phyloP scores from a whole-genome alignment of 768 basidiomycete genomes.

The Gyrodon lividus region DNA sequence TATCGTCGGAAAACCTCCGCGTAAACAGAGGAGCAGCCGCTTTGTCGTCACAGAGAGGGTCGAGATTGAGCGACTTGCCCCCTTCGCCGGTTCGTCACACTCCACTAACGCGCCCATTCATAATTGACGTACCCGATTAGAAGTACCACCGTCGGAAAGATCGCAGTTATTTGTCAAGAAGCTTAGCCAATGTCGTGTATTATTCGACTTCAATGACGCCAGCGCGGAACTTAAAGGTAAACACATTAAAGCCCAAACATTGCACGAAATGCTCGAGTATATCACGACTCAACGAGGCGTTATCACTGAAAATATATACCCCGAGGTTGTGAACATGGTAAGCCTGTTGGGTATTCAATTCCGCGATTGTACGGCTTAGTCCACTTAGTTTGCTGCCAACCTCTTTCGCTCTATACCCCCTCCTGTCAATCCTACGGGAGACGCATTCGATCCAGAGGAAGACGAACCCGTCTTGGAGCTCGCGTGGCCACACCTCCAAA shows the following conservation, averaged over 20 bases:
- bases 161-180: conserved; percentile 92
- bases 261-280: conserved; percentile 99
- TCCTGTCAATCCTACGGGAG: conserved; percentile 96
- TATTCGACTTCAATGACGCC: conserved; percentile 99
- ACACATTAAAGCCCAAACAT: conserved; percentile 96
- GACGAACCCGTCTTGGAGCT: conserved; percentile 98
- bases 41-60: conserved; percentile 96
- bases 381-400: conserved; percentile 86
- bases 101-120: conserved; percentile 11
- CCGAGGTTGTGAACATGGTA: conserved; percentile 98
- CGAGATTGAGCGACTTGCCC: conserved; percentile 91
- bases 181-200: conserved; percentile 91
- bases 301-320: conserved; percentile 96
- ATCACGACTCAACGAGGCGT: conserved; percentile 96
- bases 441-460: conserved; percentile 99
- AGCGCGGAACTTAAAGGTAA: conserved; percentile 95
- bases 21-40: conserved; percentile 95
- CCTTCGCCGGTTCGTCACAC: conserved; percentile 66
- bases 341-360: conserved; percentile 25
- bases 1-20: conserved; percentile 91
- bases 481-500: conserved; percentile 99
- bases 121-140: conserved; percentile 39
- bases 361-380: conserved; percentile 5
- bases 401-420: conserved; percentile 99
- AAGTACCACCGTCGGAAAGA: conserved; percentile 85